These are phyloP conservation scores for Moniliella sp. DNA, from an alignment of 1,284 basidiomycete species.

Conservation along the genomic window DNA sequence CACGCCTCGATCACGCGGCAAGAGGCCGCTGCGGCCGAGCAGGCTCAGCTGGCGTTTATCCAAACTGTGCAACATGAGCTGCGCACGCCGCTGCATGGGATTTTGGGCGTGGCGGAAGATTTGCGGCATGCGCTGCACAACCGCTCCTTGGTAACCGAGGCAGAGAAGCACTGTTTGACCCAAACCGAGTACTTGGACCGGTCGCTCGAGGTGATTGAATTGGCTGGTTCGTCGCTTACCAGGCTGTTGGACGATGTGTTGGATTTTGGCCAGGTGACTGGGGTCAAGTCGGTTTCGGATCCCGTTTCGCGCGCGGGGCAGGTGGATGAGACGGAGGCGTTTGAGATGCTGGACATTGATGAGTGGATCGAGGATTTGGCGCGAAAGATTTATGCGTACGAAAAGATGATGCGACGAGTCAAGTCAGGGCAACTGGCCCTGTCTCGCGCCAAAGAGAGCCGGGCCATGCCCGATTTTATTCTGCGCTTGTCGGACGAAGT, in stretches of 20 bases:
- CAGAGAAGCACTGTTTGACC: neutral
- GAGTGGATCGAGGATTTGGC: neutral
- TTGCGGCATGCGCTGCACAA: slow-evolving; percentile 7
- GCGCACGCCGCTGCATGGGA: slow-evolving; percentile 18
- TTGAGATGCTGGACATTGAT: slow-evolving; percentile 5
- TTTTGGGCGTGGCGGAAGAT: slow-evolving; percentile 15
- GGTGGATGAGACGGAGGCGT: slow-evolving; percentile 11
- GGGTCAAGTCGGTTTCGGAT: slow-evolving; percentile 2
- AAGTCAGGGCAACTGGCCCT: too few relatives aligned
- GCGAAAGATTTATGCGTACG: neutral
- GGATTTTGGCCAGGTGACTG: slow-evolving; percentile 14
- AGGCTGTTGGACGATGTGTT: slow-evolving; percentile 19
- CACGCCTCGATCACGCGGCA: slow-evolving; percentile 9
- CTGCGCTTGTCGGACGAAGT: slow-evolving; percentile 8
- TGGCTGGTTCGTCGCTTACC: slow-evolving; percentile 12
- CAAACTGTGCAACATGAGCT: slow-evolving; percentile 16
- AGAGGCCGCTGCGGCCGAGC: slow-evolving; percentile 9
- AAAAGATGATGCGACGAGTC: neutral
- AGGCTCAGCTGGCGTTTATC: slow-evolving; percentile 15
- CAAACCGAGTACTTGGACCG: neutral
- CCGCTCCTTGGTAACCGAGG: slow-evolving; percentile 1
- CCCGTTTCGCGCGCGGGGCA: slow-evolving; percentile 6
- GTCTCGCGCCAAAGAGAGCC: neutral
- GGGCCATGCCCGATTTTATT: slow-evolving; percentile 7
- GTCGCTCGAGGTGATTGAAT: slow-evolving; percentile 4